Percentiles rank a stretch among this genome's conserved stretches.
phyloP scores from a whole-genome alignment of 257 asterid genomes.

The Penstemon barbatus region DNA sequence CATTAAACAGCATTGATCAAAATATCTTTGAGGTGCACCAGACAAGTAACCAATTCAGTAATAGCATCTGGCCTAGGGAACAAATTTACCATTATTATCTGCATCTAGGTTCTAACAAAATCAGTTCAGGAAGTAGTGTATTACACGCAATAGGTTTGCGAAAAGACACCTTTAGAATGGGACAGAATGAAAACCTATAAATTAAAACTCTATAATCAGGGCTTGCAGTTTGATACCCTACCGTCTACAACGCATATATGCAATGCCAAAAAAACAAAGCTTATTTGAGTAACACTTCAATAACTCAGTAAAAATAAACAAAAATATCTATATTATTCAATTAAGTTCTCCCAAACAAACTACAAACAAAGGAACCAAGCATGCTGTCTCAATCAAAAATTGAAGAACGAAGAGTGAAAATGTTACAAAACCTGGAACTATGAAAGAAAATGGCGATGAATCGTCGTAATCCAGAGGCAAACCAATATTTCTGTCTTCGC shows the following conservation, averaged over 20 bases:
- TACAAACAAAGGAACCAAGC: no score
- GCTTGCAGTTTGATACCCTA: not conserved
- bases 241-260: no score
- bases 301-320: not conserved
- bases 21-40: not conserved
- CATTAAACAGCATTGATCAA: not conserved
- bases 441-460: not conserved
- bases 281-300: not conserved
- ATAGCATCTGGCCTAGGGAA: not conserved
- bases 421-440: constrained; percentile 18
- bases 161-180: not conserved
- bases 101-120: not conserved
- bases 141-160: not conserved
- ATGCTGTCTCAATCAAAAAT: not conserved
- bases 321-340: no score
- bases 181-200: not conserved
- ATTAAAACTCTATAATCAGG: no score
- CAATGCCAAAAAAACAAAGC: not conserved
- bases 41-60: not conserved
- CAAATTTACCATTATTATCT: not conserved
- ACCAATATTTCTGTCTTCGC: not conserved
- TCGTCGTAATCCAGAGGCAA: constrained; percentile 5
- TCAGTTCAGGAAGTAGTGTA: not conserved
- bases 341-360: no score
- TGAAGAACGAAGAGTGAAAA: not conserved